Base-by-base conservation (phyloP, 1,284 basidiomycete genomes). In the Anthracocystis walkeri region DNA sequence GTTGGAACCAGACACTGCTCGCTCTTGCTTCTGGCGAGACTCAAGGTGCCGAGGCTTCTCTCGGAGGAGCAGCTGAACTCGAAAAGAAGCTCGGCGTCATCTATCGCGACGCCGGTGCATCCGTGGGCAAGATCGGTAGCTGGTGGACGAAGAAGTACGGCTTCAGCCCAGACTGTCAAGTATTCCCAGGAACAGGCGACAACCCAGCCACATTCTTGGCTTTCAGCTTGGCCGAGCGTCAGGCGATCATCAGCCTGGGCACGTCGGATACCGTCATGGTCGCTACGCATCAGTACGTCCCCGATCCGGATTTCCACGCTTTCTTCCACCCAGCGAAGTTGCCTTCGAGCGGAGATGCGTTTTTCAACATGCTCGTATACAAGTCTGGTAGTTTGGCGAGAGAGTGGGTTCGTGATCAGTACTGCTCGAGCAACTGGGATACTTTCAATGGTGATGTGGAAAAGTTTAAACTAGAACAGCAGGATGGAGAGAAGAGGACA, bases 121-220 rank as follows among this genome's bases (percentile, higher is more conserved):
- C 88, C 10, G 87, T 89, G 40, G 93, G 93, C 5, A 89, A 85
- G 51, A 88, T 95, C 40, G 88, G 88, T 51, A 78, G 82, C 4
- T 95, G 91, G 90, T 95, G 92, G 89, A 89, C 90, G 11, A 83
- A 90, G 65, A 88, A 90, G 65, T 95, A 91, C 89, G 92, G 92
- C 2, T 92, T 95, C 84, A 88, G 86, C 41, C n/a, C 79, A 89
- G 92, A 91, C 29, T 95, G 94, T 80, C 87, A 91, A 49, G 88
- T 97, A 59, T 91, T 92, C 14, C 92, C 93, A 0, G 93, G 94
- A 80, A 95, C 93, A 0, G 94, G 94, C 12, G 94, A 97, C 85
- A 97, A 97, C 84, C 92, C 94, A 3, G 93, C 93, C 1, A 94
- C 93, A 3, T 90, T 95, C 69, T 89, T 94, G 50, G 90, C 91